Conservation (phyloP, 2,329 filamentous ascomycete genomes). For the Phyllosticta capitalensis region DNA sequence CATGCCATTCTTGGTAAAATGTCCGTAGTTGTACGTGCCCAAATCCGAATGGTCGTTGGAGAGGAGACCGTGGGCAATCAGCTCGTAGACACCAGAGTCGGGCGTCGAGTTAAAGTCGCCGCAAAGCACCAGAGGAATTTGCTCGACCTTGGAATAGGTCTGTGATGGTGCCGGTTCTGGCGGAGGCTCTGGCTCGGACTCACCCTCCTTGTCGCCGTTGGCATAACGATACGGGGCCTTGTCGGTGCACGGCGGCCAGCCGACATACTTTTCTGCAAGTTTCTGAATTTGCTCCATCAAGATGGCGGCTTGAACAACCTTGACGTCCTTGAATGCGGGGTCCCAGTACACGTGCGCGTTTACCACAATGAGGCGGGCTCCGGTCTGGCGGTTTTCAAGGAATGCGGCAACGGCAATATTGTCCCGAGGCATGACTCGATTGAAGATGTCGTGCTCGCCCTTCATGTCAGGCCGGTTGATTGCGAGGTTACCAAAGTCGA, state of each 20-base stretch:
- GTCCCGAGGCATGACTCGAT: conserved; percentile 96
- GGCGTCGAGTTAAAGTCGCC: conserved; percentile 92
- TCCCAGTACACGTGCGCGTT: conserved; percentile 97
- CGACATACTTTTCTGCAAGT: conserved; percentile 74
- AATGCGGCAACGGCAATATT: conserved; percentile 90
- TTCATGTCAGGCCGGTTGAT: conserved; percentile 97
- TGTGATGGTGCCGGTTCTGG: conserved; percentile 68
- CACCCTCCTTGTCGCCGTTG: conserved; percentile 41
- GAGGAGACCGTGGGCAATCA: conserved; percentile 73
- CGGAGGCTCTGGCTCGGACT: conserved; percentile 41
- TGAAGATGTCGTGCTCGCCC: conserved; percentile 94
- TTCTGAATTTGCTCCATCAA: conserved; percentile 87
- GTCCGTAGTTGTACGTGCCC: conserved; percentile 74
- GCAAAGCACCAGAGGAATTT: conserved; percentile 84
- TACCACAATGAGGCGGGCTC: conserved; percentile 83
- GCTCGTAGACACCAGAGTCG: conserved; percentile 82
- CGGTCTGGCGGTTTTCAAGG: conserved; percentile 83
- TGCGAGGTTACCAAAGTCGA: conserved; percentile 84
- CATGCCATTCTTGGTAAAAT: conserved; percentile 86
- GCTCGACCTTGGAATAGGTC: conserved; percentile 75
- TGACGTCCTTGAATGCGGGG: conserved; percentile 81
- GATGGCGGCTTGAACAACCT: conserved; percentile 91
- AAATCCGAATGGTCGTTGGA: conserved; percentile 73
- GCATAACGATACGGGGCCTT: conserved; percentile 50
- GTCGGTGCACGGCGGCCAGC: conserved; percentile 70